A percentile compares a stretch with the other conserved stretches of the same genome.
phyloP scores from a whole-genome alignment of 345 rosid genomes.

The Ceriops decandra region DNA sequence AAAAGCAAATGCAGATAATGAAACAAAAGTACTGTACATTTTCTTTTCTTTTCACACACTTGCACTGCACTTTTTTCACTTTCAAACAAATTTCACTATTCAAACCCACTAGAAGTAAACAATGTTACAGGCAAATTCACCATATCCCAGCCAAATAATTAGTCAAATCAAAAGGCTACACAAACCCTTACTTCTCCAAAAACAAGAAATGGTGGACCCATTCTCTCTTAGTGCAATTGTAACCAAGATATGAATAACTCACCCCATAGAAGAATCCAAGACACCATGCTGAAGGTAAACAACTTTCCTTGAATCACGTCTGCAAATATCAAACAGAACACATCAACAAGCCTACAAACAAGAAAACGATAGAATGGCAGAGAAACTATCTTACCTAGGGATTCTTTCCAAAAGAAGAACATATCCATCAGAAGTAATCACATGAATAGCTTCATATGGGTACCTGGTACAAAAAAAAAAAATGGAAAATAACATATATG shows the following conservation, averaged over 20 bases:
- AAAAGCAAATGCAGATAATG: too few species aligned
- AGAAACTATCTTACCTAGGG: slow-evolving; percentile 58
- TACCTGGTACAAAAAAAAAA: slow-evolving; percentile 47
- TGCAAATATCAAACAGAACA: slow-evolving; percentile 31
- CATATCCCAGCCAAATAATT: background rate
- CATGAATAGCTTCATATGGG: slow-evolving; percentile 91
- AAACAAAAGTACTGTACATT: too few species aligned
- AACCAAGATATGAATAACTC: slow-evolving; percentile 21
- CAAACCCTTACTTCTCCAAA: background rate
- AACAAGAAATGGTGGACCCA: background rate
- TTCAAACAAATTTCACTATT: too few species aligned
- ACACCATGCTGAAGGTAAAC: slow-evolving; percentile 91
- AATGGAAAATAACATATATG: background rate
- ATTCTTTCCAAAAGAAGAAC: slow-evolving; percentile 91
- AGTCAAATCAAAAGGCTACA: background rate
- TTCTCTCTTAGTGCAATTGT: background rate
- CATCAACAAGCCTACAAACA: slow-evolving; percentile 21
- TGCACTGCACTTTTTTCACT: too few species aligned
- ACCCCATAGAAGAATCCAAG: slow-evolving; percentile 98
- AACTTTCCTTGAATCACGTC: slow-evolving; percentile 87
- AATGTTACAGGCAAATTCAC: background rate
- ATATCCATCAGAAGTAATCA: slow-evolving; percentile 88
- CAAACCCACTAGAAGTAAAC: too few species aligned
- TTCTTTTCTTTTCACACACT: too few species aligned
- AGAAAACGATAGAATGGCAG: slow-evolving; percentile 16